phyloP scores from a whole-genome alignment of 768 basidiomycete genomes.

The Russula virescens region DNA sequence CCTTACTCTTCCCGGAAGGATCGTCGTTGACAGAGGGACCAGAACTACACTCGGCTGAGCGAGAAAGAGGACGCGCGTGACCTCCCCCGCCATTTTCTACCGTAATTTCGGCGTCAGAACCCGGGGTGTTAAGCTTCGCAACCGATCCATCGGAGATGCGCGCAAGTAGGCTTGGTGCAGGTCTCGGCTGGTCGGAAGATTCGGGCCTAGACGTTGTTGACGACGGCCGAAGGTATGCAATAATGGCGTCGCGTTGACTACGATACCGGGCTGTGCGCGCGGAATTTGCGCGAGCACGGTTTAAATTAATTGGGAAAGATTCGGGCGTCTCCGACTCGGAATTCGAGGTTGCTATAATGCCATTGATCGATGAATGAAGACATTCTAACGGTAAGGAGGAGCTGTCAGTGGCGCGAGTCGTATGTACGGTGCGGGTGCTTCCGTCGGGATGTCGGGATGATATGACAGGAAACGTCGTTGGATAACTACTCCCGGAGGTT shows the following conservation, averaged over 20 bases:
- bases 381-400: background rate
- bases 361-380: background rate
- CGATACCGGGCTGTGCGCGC: slow-evolving; percentile 34
- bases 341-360: background rate
- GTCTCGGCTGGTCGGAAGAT: background rate
- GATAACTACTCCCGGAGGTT: background rate
- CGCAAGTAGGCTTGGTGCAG: background rate
- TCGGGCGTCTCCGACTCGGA: background rate
- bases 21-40: slow-evolving; percentile 7
- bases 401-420: background rate
- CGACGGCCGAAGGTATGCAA: slow-evolving; percentile 37
- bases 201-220: slow-evolving; percentile 2
- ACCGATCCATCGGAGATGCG: slow-evolving; percentile 5
- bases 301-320: background rate
- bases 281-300: slow-evolving; percentile 3
- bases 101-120: background rate
- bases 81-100: background rate
- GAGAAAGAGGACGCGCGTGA: background rate
- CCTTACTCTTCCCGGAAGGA: background rate
- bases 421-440: background rate
- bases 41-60: background rate
- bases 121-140: background rate
- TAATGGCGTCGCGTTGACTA: slow-evolving; percentile 44
- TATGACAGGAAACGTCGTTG: background rate
- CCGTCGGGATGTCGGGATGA: background rate